Base-by-base conservation (phyloP, 129 eudicot genomes). In the Saussurea involucrata region DNA sequence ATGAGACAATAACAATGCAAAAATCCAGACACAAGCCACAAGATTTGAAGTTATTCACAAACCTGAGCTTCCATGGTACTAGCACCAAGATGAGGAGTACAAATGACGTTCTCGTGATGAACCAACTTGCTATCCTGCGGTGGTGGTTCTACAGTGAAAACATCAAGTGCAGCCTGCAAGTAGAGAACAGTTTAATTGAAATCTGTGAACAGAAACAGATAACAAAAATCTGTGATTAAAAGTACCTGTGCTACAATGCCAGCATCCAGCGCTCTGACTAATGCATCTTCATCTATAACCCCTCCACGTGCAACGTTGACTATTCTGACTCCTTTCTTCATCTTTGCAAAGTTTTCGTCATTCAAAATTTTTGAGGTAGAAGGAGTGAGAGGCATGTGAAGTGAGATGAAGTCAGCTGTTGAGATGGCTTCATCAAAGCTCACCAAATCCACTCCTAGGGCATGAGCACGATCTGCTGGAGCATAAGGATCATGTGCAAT, bases 51-150 rank as follows among this genome's bases (percentile, higher is more conserved):
- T 63, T 66, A 37, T 27, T 58, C 33, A 67, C 87, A 80, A 63
- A 88, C 98, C 98, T 90, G 97, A 66, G 98, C 98, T 87, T 93
- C 98, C 83, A 79, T 84, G 15, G 98, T 93, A 81, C 97, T 90
- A 76, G 98, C 98, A 82, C 98, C 98, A 42, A 93, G 92, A 87
- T 90, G 97, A 75, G 98, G 98, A 33, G 98, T 93, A 24, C 84
- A 97, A 71, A 90, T 93, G 22, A 90, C 97, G 18, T 86, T 90
- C 80, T 87, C 95, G 78, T 90, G 90, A 75, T 78, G 88, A 29
- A 93, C 83, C 82, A 93, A 82, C 81, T 86, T 88, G 94, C 83
- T 90, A 60, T 93, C 95, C 84, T 90, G 80, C 7, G 95, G 83
- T 64, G 98, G 96, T 44, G 98, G 96, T 84, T 90, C 98, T 73